Conservation (phyloP, 1,284 basidiomycete genomes). For the Amylostereum areolatum region DNA sequence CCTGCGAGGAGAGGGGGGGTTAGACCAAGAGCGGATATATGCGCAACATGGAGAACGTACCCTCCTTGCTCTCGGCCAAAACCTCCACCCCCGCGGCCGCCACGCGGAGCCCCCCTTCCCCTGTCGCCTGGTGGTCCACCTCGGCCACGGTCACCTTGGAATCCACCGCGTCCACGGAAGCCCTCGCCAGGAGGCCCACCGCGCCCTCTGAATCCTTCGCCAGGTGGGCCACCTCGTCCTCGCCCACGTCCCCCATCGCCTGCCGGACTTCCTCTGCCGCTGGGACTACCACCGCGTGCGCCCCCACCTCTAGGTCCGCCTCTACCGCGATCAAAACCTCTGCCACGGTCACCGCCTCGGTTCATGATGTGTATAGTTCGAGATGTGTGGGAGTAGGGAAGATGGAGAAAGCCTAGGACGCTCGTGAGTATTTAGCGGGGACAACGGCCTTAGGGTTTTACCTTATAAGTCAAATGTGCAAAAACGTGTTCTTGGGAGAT, state of each 20-base stretch:
- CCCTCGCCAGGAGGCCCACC: conserved; percentile 16
- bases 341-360: conserved; percentile 7
- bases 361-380: conserved; percentile 6
- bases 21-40: background rate
- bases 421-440: no score
- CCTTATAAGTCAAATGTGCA: no score
- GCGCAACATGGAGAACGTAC: conserved; percentile 27
- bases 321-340: conserved; percentile 6
- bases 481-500: no score
- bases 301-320: conserved; percentile 4
- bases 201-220: conserved; percentile 19
- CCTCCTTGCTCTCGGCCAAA: conserved; percentile 38
- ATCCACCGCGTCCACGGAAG: conserved; percentile 1
- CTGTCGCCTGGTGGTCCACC: conserved; percentile 15
- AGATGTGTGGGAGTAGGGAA: background rate
- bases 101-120: conserved; percentile 13
- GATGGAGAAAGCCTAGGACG: background rate
- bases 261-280: conserved; percentile 24
- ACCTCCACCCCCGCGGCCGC: conserved; percentile 17
- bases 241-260: conserved; percentile 25
- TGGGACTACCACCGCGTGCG: conserved; percentile 10
- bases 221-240: conserved; percentile 7
- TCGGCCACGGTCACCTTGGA: conserved; percentile 14
- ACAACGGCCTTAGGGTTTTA: no score
- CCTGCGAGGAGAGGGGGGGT: conserved; percentile 25